Evolutionary conservation across 345 rosid species (phyloP).

Genomic region (Euclidium syriacum): DNA sequence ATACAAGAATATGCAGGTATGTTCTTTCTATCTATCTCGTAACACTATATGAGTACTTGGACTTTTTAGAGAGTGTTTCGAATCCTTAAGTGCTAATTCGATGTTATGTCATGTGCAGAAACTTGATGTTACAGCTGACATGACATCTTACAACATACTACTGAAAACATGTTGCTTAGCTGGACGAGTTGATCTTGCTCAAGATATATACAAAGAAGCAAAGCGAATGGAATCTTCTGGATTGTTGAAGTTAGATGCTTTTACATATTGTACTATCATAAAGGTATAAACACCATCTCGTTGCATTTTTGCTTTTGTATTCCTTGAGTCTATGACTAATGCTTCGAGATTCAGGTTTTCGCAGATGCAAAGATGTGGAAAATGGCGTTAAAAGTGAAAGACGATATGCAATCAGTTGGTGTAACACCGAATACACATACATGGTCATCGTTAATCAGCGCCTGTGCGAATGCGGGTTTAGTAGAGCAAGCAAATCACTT

Average conservation of each 20-base stretch:
- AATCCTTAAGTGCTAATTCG: neutral
- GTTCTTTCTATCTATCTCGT: conserved; percentile 26
- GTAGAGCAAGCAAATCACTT: conserved; percentile 72
- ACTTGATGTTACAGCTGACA: conserved; percentile 57
- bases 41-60: neutral
- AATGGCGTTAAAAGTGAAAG: conserved; percentile 78
- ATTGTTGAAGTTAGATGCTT: conserved; percentile 65
- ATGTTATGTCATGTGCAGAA: conserved; percentile 42
- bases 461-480: conserved; percentile 84
- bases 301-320: neutral
- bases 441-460: conserved; percentile 92
- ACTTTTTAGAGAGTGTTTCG: neutral
- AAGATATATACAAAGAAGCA: conserved; percentile 68
- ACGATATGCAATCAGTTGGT: conserved; percentile 73
- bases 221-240: conserved; percentile 63
- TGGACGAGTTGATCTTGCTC: conserved; percentile 80
- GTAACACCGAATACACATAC: conserved; percentile 68
- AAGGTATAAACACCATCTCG: conserved; percentile 44
- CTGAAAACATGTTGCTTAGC: conserved; percentile 86
- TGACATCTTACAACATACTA: conserved; percentile 84
- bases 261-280: conserved; percentile 86
- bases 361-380: conserved; percentile 91
- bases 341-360: conserved; percentile 52
- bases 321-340: conserved; percentile 7
- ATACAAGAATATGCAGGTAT: conserved; percentile 74